phyloP scores from a whole-genome alignment of 1,139 yeast species.

The Torulaspora globosa region DNA sequence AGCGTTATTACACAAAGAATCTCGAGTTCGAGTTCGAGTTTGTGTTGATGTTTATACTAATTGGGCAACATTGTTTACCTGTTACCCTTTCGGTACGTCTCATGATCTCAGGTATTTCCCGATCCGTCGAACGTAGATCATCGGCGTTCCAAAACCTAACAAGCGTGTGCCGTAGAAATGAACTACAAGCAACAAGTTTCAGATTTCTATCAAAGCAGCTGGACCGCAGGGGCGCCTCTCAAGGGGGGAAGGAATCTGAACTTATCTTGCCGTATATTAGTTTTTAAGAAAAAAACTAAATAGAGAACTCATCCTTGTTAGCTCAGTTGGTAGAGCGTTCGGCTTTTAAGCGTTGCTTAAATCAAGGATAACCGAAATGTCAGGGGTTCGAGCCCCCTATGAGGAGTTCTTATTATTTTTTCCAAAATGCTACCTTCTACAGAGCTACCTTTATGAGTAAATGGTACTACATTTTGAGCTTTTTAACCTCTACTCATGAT shows the following conservation, averaged over 20 bases:
- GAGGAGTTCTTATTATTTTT: slow-evolving; percentile 28
- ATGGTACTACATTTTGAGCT: too few relatives aligned
- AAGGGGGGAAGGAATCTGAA: too few relatives aligned
- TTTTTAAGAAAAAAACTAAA: too few relatives aligned
- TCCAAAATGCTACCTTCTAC: background rate
- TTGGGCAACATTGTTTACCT: slow-evolving; percentile 6
- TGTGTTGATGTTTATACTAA: slow-evolving; percentile 10
- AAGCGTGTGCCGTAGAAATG: background rate
- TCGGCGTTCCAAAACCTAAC: background rate
- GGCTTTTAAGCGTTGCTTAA: slow-evolving; percentile 29
- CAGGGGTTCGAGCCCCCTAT: slow-evolving; percentile 36
- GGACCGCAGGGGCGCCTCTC: too few relatives aligned
- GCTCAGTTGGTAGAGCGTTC: slow-evolving; percentile 37
- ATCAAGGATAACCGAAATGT: slow-evolving; percentile 33
- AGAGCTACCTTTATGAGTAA: too few relatives aligned
- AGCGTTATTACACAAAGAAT: slow-evolving; percentile 9
- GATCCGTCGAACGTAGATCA: background rate
- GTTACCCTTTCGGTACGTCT: slow-evolving; percentile 3
- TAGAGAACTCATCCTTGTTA: slow-evolving; percentile 34
- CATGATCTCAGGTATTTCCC: background rate
- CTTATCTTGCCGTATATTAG: too few relatives aligned
- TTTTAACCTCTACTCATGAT: too few relatives aligned
- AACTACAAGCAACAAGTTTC: background rate
- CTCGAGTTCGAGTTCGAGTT: background rate
- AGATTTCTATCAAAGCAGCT: background rate